Conservation (phyloP, 2,329 filamentous ascomycete genomes). For the Cladorrhinum sp. region DNA sequence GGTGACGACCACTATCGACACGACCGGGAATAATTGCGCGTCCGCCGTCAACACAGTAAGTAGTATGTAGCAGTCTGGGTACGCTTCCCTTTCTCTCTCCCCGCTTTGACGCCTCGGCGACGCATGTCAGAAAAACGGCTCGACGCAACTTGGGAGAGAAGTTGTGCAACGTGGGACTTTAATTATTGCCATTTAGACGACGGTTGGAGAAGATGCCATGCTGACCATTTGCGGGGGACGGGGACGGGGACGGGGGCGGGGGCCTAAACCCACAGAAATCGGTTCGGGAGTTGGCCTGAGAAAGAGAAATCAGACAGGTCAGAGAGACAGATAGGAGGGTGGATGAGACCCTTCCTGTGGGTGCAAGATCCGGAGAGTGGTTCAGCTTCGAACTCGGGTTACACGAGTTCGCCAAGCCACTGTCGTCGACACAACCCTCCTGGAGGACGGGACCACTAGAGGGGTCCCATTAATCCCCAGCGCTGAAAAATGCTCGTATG, state of each 20-base stretch:
- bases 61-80: not conserved
- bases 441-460: too few relatives aligned
- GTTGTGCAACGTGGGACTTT: slow-evolving; percentile 6
- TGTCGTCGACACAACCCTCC: not conserved
- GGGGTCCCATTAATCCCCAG: not conserved
- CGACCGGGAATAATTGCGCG: not conserved
- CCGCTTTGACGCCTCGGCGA: slow-evolving; percentile 2
- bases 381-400: not conserved
- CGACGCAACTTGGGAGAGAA: not conserved
- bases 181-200: slow-evolving; percentile 5
- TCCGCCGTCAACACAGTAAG: not conserved
- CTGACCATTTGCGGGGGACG: not conserved
- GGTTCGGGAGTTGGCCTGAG: not conserved
- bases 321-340: not conserved
- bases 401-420: not conserved
- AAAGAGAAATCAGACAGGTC: not conserved
- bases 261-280: not conserved
- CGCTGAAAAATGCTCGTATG: not conserved
- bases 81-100: not conserved
- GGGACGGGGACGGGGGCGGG: too few relatives aligned
- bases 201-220: too few relatives aligned
- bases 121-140: slow-evolving; percentile 8
- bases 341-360: not conserved
- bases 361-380: not conserved
- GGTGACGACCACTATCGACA: not conserved